Conservation (phyloP, 2,329 filamentous ascomycete genomes). For the Phyllosticta ampelicida region DNA sequence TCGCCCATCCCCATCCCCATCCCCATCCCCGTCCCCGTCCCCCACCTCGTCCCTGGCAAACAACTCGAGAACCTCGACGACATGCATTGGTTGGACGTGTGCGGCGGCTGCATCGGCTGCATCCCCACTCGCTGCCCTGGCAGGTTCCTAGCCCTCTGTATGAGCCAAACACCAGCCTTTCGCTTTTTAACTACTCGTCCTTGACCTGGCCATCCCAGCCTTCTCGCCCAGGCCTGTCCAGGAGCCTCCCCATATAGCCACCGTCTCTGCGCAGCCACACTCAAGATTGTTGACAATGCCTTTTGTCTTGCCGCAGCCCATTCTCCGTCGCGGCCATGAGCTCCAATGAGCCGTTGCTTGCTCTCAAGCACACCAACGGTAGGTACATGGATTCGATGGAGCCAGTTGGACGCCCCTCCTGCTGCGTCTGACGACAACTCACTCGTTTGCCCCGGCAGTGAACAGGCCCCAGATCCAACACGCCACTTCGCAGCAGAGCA, state of each 20-base stretch:
- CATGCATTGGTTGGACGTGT: background rate
- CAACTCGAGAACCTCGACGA: background rate
- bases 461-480: constrained; percentile 30
- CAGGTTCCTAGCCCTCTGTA: too few relatives aligned
- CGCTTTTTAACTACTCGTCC: background rate
- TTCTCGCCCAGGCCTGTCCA: background rate
- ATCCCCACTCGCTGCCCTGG: background rate
- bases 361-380: constrained; percentile 13
- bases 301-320: background rate
- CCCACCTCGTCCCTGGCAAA: too few relatives aligned
- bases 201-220: constrained; percentile 7
- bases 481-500: constrained; percentile 34
- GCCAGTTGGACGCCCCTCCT: too few relatives aligned
- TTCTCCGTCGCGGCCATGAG: constrained; percentile 5
- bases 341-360: constrained; percentile 7
- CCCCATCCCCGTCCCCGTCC: too few relatives aligned
- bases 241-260: constrained; percentile 2
- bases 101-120: background rate
- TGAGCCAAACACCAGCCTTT: background rate
- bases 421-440: background rate
- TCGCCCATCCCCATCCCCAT: too few relatives aligned
- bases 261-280: background rate
- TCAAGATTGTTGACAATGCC: background rate
- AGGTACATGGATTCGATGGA: too few relatives aligned
- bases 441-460: constrained; percentile 18